Percentiles rank a stretch among this genome's conserved stretches.
Conservation (phyloP, 306 rosid species). For the Rosa chinensis region DNA sequence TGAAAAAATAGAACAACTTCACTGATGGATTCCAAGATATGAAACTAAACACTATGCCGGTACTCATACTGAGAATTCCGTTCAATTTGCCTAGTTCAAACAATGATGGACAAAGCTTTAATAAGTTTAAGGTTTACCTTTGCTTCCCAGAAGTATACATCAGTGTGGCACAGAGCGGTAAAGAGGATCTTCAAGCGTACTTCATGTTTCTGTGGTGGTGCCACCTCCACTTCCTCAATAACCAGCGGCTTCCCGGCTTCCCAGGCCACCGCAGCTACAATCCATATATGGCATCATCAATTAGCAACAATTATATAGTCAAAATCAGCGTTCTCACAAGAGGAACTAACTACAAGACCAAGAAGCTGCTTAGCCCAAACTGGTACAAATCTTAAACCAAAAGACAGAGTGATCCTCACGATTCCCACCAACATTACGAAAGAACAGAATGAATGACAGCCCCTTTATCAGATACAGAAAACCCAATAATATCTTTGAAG, state of each 20-base stretch:
- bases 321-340: not conserved
- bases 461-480: too few species aligned
- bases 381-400: not conserved
- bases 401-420: not conserved
- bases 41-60: not conserved
- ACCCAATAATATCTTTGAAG: too few species aligned
- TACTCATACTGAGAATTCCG: not conserved
- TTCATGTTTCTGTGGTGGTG: conserved; percentile 52
- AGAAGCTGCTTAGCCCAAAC: not conserved
- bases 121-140: conserved; percentile 21
- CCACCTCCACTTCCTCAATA: conserved; percentile 53
- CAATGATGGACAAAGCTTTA: not conserved
- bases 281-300: not conserved
- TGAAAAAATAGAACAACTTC: not conserved
- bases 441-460: not conserved
- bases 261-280: conserved; percentile 57
- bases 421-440: not conserved
- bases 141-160: conserved; percentile 57
- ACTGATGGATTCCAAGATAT: not conserved
- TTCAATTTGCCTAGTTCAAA: not conserved
- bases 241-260: conserved; percentile 56
- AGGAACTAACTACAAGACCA: not conserved
- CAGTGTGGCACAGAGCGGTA: conserved; percentile 52
- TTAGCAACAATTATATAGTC: not conserved
- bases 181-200: conserved; percentile 51